Conservation (phyloP, 225 moss, liverwort and hornwort species). For the Bryum argenteum region DNA sequence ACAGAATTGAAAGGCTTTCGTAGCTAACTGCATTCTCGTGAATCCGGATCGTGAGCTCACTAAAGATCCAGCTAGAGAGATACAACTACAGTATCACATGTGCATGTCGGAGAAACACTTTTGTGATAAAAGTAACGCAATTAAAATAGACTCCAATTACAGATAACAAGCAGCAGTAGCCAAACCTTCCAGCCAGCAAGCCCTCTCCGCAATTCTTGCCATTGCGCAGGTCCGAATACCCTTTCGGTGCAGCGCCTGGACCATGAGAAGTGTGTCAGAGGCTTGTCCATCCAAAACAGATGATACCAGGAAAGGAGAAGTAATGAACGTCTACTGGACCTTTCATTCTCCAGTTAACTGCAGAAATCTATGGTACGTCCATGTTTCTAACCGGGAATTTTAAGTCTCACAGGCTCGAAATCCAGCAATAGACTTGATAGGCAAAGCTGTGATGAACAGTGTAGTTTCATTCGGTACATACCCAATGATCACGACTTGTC, state of each 20-base stretch:
- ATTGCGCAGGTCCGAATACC: slow-evolving; percentile 82
- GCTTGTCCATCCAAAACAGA: slow-evolving; percentile 1
- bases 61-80: neutral
- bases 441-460: neutral
- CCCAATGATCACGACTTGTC: slow-evolving; percentile 95
- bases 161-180: neutral
- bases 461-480: slow-evolving; percentile 30
- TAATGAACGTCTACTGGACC: neutral
- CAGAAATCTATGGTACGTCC: neutral
- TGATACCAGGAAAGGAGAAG: slow-evolving; percentile 6
- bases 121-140: neutral
- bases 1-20: too few species aligned
- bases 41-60: neutral
- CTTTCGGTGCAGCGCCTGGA: slow-evolving; percentile 91
- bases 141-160: neutral
- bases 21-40: too few species aligned
- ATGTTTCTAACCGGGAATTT: neutral
- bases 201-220: slow-evolving; percentile 80
- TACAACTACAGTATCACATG: neutral
- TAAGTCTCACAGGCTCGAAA: neutral
- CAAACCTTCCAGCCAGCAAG: slow-evolving; percentile 86
- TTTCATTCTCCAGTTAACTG: too few species aligned
- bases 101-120: neutral
- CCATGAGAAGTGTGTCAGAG: slow-evolving; percentile 21
- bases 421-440: neutral